phyloP scores from a whole-genome alignment of 2,329 filamentous ascomycete genomes.

The Xylaria sp. region DNA sequence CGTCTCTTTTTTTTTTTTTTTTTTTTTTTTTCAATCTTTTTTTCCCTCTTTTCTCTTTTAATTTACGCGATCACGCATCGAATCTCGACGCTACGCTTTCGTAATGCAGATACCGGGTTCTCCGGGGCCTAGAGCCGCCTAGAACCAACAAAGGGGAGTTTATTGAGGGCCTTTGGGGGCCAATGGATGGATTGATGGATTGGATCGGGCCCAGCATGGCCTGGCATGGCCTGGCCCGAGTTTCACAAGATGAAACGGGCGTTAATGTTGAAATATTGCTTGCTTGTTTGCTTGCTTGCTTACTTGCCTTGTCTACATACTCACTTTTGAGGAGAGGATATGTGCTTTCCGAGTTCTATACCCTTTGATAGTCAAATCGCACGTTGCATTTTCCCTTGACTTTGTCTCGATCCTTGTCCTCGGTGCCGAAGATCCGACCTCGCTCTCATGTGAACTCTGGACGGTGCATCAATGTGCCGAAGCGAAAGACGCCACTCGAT shows the following conservation, averaged over 20 bases:
- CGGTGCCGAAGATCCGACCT: neutral
- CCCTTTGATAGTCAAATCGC: constrained; percentile 29
- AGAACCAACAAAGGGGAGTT: neutral
- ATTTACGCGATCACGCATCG: constrained; percentile 5
- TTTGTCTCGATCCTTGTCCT: neutral
- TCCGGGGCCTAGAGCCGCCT: constrained; percentile 11
- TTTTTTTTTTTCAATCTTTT: neutral
- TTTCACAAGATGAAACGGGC: constrained; percentile 14
- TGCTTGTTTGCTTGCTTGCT: neutral
- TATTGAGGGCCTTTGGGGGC: too few relatives aligned
- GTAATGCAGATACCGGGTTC: neutral
- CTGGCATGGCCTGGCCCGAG: too few relatives aligned
- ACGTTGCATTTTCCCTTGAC: constrained; percentile 6
- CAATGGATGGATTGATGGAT: neutral
- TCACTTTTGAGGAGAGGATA: constrained; percentile 12
- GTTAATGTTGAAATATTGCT: constrained; percentile 8
- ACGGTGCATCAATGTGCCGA: constrained; percentile 10
- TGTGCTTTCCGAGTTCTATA: constrained; percentile 29
- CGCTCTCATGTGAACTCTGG: neutral
- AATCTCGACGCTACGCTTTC: neutral
- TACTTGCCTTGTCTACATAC: neutral
- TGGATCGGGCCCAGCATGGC: too few relatives aligned
- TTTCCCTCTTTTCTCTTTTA: neutral
- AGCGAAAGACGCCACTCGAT: neutral
- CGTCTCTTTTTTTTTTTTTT: neutral